Evolutionary conservation across 108 stramenopile genomes (phyloP).

Genomic region (Fragilaria radians): DNA sequence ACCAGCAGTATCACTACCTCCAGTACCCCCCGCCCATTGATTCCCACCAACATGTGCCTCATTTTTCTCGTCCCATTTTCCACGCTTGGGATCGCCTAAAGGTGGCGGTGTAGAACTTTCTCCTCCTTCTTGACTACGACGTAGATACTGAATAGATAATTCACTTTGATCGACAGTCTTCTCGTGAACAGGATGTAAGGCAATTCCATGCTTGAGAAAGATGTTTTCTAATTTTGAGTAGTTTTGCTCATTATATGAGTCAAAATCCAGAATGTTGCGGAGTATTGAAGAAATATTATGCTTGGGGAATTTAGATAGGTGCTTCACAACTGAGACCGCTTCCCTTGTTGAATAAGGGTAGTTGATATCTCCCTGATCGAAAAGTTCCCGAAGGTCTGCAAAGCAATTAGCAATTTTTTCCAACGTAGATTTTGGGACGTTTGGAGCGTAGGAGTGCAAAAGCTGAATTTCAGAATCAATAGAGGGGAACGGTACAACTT

Average conservation of each 20-base stretch:
- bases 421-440: slow-evolving; percentile 29
- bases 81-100: slow-evolving; percentile 46
- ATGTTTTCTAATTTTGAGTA: slow-evolving; percentile 33
- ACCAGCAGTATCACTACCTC: slow-evolving; percentile 88
- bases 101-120: slow-evolving; percentile 20
- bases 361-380: slow-evolving; percentile 51
- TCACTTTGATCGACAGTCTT: slow-evolving; percentile 24
- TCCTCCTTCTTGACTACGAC: slow-evolving; percentile 17
- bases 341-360: slow-evolving; percentile 84
- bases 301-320: slow-evolving; percentile 64
- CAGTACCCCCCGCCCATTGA: slow-evolving; percentile 88
- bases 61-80: slow-evolving; percentile 65
- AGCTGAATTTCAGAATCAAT: slow-evolving; percentile 48
- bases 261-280: slow-evolving; percentile 79
- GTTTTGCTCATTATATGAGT: slow-evolving; percentile 46
- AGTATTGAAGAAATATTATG: slow-evolving; percentile 65
- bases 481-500: slow-evolving; percentile 57
- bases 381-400: slow-evolving; percentile 54
- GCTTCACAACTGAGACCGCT: slow-evolving; percentile 74
- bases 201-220: slow-evolving; percentile 45
- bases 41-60: slow-evolving; percentile 83
- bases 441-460: slow-evolving; percentile 60
- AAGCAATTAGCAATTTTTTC: slow-evolving; percentile 45
- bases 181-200: slow-evolving; percentile 21
- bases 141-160: slow-evolving; percentile 18